Percentiles rank a stretch among this genome's conserved stretches.
These are phyloP conservation scores for Syzygium malaccense DNA, from an alignment of 441 rosid species.

Conservation along the genomic window DNA sequence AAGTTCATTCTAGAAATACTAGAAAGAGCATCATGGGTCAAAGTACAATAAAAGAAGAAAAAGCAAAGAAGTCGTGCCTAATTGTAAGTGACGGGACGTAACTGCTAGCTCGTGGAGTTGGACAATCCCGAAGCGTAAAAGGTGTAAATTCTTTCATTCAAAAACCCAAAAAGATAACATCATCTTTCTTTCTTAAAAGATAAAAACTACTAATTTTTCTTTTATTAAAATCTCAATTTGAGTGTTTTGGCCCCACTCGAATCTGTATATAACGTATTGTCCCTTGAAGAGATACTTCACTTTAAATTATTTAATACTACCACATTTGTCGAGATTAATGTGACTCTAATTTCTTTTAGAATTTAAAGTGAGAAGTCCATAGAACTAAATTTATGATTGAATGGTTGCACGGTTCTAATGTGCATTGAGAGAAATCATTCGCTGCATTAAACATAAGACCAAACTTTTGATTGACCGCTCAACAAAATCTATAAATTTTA, in stretches of 20 bases:
- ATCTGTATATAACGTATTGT: background rate
- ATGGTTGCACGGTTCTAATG: background rate
- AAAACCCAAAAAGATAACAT: background rate
- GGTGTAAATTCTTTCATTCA: background rate
- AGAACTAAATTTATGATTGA: background rate
- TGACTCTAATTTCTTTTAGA: background rate
- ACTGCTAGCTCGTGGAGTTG: background rate
- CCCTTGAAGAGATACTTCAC: background rate
- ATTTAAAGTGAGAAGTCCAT: background rate
- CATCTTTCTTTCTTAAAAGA: background rate
- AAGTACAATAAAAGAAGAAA: background rate
- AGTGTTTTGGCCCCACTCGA: background rate
- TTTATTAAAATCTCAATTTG: background rate
- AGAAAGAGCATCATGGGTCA: background rate
- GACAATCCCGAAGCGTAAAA: background rate
- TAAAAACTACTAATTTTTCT: background rate
- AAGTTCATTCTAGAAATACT: background rate
- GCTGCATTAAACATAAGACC: background rate
- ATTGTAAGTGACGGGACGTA: background rate
- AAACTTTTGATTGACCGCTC: background rate
- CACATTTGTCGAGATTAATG: background rate
- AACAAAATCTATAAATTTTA: too few relatives aligned
- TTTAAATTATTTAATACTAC: background rate
- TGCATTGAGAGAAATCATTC: background rate
- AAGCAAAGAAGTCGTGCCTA: background rate